Evolutionary conservation across 345 rosid species (phyloP).

Genomic region (Linum usitatissimum): DNA sequence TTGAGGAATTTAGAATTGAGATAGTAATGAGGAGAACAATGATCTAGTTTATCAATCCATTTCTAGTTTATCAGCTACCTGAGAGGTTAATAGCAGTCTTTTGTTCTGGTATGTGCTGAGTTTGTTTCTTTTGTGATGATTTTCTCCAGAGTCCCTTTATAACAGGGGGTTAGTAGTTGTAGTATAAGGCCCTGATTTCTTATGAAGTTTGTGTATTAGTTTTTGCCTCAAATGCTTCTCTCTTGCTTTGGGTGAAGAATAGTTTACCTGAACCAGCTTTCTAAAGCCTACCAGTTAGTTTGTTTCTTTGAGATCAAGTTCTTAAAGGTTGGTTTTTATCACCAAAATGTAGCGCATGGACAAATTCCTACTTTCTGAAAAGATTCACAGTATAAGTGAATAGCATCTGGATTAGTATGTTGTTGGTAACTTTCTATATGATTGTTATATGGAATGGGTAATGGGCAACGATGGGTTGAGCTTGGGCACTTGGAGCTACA

Average conservation of each 20-base stretch:
- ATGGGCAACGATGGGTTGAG: neutral
- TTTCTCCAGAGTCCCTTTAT: no score
- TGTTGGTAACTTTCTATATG: neutral
- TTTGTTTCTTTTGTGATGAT: no score
- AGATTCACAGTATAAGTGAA: no score
- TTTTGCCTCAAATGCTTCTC: neutral
- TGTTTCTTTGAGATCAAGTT: neutral
- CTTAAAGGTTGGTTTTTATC: neutral
- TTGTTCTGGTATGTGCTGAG: no score
- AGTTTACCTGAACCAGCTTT: neutral
- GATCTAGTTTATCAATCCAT: no score
- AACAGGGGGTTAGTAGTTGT: no score
- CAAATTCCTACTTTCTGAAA: neutral
- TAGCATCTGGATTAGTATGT: neutral
- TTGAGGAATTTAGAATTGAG: no score
- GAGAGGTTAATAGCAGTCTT: no score
- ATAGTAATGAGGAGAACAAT: no score
- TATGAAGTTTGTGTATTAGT: neutral
- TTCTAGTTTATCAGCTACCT: no score
- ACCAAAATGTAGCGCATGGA: neutral
- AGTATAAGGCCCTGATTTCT: no score
- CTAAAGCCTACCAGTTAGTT: neutral
- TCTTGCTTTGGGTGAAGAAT: neutral
- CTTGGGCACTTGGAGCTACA: neutral
- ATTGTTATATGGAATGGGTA: neutral